Base-by-base conservation (phyloP, 805 yeast species). In the Saccharomycopsis vini region DNA sequence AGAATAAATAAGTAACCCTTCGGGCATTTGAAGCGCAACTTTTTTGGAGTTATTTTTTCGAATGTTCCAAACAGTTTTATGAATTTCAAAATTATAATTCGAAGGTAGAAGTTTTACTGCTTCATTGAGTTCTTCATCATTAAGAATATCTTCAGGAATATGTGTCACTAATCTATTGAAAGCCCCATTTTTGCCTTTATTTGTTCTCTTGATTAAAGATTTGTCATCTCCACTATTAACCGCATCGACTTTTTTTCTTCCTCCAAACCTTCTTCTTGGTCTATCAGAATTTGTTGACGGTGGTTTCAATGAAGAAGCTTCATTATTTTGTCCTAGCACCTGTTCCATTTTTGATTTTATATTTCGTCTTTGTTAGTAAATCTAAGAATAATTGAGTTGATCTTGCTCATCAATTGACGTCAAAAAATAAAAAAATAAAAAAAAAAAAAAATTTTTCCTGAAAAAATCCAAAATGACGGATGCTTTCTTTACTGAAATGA, bases 11-110 rank as follows among this genome's bases (percentile, higher is more conserved):
- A 92, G 66, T 24, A 92, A 63, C 1, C 98, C 98, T 62, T 92
- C 98, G 2, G 98, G 98, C 95, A 92, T 85, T 57, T 92, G 98
- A 21, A 92, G 63, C 2, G 96, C 95, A 4, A 94, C 95, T 49
- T 95, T 68, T 51, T 73, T 82, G 13, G 95, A 90, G 13, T 65
- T 64, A 48, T 73, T 68, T 57, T 86, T 86, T 36, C 74, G 71
- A 31, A 92, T 81, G 57, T 90, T 90, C 95, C 96, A 90, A 3
- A 92, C 80, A 0, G 97, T 89, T 59, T 92, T 92, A 61, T 88
- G 97, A 46, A 92, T 80, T 61, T 92, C 98, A 62, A 92, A 92
- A 63, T 89, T 90, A 62, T 92, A 92, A 60, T 92, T 92, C 1
- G 85, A 72, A 2, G 98, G 98, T 4, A 92, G 66, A 3, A 90